Conservation (phyloP, 805 yeast genomes). For the Grigorovia transvaalensis region DNA sequence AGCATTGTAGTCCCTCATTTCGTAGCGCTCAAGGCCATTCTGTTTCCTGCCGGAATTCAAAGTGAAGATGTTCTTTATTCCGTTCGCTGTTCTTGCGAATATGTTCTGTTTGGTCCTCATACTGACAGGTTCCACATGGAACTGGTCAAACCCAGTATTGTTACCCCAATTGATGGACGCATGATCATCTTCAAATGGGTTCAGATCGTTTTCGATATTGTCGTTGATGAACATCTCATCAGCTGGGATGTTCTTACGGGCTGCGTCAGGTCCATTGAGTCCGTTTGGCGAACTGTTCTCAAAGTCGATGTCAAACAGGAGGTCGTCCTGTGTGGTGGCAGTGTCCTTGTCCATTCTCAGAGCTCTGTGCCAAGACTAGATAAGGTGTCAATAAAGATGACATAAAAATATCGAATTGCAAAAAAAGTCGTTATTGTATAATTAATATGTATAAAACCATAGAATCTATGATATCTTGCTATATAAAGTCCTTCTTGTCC, state of each 20-base stretch:
- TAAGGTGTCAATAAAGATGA: neutral
- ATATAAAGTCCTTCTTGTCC: too few relatives aligned
- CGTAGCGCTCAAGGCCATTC: slow-evolving; percentile 15
- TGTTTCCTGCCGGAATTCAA: slow-evolving; percentile 3
- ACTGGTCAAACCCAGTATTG: slow-evolving; percentile 5
- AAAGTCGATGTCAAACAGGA: slow-evolving; percentile 34
- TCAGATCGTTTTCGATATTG: slow-evolving; percentile 30
- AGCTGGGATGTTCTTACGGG: neutral
- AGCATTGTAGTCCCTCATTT: slow-evolving; percentile 24
- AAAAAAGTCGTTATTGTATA: too few relatives aligned
- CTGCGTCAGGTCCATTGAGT: neutral
- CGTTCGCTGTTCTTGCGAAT: slow-evolving; percentile 12
- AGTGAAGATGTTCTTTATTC: slow-evolving; percentile 12
- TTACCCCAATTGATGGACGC: slow-evolving; percentile 10
- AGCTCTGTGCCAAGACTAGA: neutral
- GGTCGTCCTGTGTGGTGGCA: slow-evolving; percentile 14
- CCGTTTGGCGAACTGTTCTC: slow-evolving; percentile 14
- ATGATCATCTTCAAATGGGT: slow-evolving; percentile 16
- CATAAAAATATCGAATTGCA: neutral
- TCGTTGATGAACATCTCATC: slow-evolving; percentile 16
- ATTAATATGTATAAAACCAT: too few relatives aligned
- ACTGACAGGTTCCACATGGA: slow-evolving; percentile 8
- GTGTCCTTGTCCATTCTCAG: neutral
- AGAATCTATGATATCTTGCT: too few relatives aligned
- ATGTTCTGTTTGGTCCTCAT: slow-evolving; percentile 10